Percentiles rank a stretch among this genome's conserved stretches.
Evolutionary conservation across 2,329 filamentous ascomycete species (phyloP).

Genomic region (Neonectria magnoliae): DNA sequence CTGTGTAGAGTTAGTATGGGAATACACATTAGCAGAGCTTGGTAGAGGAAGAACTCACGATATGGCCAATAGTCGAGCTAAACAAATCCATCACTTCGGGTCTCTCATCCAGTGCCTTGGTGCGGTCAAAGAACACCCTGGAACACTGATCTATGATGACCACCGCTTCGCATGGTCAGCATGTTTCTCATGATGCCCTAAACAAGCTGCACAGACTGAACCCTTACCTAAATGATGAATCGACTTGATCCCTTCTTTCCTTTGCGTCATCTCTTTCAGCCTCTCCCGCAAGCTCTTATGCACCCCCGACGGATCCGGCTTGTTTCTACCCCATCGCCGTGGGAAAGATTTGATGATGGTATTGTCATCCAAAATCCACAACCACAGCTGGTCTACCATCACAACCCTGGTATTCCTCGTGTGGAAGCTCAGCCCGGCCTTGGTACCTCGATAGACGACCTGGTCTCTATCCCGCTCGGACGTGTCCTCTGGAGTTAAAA

Average conservation of each 20-base stretch:
- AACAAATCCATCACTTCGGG: slow-evolving; percentile 11
- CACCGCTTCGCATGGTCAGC: slow-evolving; percentile 30
- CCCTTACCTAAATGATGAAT: slow-evolving; percentile 30
- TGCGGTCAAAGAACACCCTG: slow-evolving; percentile 53
- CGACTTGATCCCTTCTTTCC: slow-evolving; percentile 45
- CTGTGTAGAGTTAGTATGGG: not conserved
- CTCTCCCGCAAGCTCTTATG: slow-evolving; percentile 52
- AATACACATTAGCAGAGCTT: not conserved
- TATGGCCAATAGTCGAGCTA: not conserved
- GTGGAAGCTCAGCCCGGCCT: not conserved
- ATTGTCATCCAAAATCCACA: slow-evolving; percentile 53
- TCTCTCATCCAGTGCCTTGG: slow-evolving; percentile 33
- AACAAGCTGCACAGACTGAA: too few relatives aligned
- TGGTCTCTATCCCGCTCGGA: slow-evolving; percentile 1
- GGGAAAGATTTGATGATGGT: slow-evolving; percentile 53
- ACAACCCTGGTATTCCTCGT: slow-evolving; percentile 38
- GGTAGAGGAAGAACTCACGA: not conserved
- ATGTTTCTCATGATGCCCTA: not conserved
- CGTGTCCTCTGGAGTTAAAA: not conserved
- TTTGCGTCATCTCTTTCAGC: slow-evolving; percentile 32
- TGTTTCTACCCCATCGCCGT: slow-evolving; percentile 55
- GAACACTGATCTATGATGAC: slow-evolving; percentile 55
- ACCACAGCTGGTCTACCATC: slow-evolving; percentile 58
- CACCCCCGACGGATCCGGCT: slow-evolving; percentile 51
- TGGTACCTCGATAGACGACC: slow-evolving; percentile 3